Evolutionary conservation across 345 rosid genomes (phyloP).

Genomic region (Kernera saxatilis): DNA sequence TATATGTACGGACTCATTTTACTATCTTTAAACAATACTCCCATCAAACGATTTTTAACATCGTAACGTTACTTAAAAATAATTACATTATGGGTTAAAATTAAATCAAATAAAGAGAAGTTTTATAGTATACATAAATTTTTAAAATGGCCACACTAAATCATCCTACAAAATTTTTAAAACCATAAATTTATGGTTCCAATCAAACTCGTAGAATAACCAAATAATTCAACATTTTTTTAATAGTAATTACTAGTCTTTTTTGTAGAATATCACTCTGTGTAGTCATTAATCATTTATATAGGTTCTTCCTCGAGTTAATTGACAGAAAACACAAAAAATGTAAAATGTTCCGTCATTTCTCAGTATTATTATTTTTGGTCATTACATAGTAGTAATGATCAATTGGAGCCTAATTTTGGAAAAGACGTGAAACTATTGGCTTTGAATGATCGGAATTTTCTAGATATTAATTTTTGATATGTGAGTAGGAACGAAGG

Average conservation of each 20-base stretch:
- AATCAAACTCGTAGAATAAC: too few relatives aligned
- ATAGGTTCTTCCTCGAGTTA: background rate
- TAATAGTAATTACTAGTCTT: too few relatives aligned
- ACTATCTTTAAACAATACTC: background rate
- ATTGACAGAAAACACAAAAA: background rate
- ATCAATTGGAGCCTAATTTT: background rate
- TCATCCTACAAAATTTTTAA: too few relatives aligned
- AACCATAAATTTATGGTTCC: too few relatives aligned
- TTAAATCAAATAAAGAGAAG: too few relatives aligned
- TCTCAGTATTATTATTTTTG: too few relatives aligned
- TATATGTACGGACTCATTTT: background rate
- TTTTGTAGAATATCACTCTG: background rate
- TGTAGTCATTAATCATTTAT: too few relatives aligned
- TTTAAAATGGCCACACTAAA: too few relatives aligned
- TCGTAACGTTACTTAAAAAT: background rate
- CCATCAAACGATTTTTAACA: background rate
- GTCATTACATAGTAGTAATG: background rate
- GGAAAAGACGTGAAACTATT: background rate
- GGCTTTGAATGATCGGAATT: too few relatives aligned
- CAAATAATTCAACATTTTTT: too few relatives aligned
- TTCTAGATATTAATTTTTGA: background rate
- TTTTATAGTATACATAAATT: too few relatives aligned
- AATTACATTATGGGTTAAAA: background rate
- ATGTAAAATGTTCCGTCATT: too few relatives aligned
- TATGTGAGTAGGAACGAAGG: background rate